These are phyloP conservation scores for Inga oerstediana DNA, from an alignment of 306 rosid genomes.

Conservation along the genomic window DNA sequence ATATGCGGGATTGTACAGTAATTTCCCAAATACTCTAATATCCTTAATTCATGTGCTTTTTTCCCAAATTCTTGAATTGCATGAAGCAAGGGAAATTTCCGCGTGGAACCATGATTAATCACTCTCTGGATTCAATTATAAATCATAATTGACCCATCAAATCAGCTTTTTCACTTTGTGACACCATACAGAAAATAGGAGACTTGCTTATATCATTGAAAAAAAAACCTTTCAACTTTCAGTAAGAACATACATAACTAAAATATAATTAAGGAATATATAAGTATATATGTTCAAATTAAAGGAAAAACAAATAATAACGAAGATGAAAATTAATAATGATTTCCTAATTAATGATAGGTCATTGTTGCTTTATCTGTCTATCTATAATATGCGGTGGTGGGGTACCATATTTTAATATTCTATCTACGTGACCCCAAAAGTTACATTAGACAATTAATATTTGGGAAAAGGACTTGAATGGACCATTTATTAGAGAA, in stretches of 20 bases:
- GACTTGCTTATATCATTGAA: no score
- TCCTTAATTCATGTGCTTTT: neutral
- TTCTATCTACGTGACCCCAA: constrained; percentile 1
- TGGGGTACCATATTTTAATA: constrained; percentile 36
- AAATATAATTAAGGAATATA: neutral
- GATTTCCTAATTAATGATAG: constrained; percentile 5
- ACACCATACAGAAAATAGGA: neutral
- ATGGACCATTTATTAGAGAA: neutral
- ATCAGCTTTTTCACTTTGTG: neutral
- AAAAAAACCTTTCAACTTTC: neutral
- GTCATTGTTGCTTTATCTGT: constrained; percentile 24
- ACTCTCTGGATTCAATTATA: neutral
- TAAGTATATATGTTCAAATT: neutral
- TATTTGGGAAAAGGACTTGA: neutral
- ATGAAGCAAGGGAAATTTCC: neutral
- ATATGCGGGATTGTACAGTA: no score
- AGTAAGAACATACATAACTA: neutral
- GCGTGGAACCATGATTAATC: neutral
- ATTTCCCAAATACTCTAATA: no score
- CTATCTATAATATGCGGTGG: constrained; percentile 28
- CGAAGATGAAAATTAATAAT: no score
- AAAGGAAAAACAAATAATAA: neutral
- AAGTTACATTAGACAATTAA: neutral
- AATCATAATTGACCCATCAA: neutral
- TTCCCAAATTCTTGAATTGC: no score